phyloP scores from a whole-genome alignment of 352 stramenopile genomes.

The Globisporangium nodosum region DNA sequence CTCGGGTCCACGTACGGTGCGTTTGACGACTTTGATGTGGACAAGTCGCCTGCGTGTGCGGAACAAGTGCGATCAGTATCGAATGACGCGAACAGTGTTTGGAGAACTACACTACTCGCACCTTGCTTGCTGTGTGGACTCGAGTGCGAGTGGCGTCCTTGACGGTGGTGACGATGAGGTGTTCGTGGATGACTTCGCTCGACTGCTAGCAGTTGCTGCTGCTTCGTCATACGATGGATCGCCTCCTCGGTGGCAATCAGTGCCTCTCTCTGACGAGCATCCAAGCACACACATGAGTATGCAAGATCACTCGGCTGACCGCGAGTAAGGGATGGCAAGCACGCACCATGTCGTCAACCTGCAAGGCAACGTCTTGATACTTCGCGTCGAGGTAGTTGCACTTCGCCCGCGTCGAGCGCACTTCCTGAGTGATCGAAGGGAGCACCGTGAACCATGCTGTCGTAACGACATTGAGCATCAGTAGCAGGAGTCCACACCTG shows the following conservation, averaged over 20 bases:
- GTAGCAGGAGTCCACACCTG: slow-evolving; percentile 1
- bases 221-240: neutral
- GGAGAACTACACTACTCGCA: too few species aligned
- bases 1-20: too few species aligned
- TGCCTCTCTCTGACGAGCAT: neutral
- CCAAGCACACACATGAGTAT: neutral
- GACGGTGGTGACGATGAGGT: too few species aligned
- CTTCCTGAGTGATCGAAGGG: slow-evolving; percentile 15
- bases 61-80: too few species aligned
- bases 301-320: neutral
- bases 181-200: too few species aligned
- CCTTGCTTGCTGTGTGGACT: too few species aligned
- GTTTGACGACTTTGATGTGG: too few species aligned
- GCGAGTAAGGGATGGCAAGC: neutral
- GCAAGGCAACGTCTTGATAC: slow-evolving; percentile 23
- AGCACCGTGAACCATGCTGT: neutral
- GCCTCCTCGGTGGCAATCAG: neutral
- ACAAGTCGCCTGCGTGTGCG: too few species aligned
- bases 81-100: too few species aligned
- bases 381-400: slow-evolving; percentile 41
- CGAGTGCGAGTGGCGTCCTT: too few species aligned
- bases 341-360: slow-evolving; percentile 35
- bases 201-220: neutral
- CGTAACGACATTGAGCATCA: neutral
- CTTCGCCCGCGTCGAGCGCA: slow-evolving; percentile 27